A percentile compares a stretch with the other conserved stretches of the same genome.
Conservation (phyloP, 139 green algal species). For the Chlamydomonas asymmetrica region DNA sequence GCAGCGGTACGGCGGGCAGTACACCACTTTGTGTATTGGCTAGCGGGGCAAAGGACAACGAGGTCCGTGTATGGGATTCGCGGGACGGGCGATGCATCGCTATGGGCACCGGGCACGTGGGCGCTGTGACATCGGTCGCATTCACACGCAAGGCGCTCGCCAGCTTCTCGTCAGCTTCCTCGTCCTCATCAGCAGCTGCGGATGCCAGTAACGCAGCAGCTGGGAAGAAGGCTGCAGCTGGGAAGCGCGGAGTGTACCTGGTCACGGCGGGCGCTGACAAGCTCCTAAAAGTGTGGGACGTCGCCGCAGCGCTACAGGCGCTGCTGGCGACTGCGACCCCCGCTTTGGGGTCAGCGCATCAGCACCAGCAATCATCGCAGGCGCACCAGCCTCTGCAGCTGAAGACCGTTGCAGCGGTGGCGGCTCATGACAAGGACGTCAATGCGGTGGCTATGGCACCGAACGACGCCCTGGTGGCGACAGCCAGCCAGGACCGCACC, state of each 20-base stretch:
- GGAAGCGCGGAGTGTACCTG: too few relatives aligned
- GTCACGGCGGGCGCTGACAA: constrained; percentile 83
- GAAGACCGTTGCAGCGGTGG: constrained; percentile 64
- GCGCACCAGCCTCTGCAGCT: constrained; percentile 12
- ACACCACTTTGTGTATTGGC: constrained; percentile 23
- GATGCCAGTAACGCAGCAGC: too few relatives aligned
- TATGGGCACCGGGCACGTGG: constrained; percentile 80
- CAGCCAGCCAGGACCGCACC: constrained; percentile 84
- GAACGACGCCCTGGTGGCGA: constrained; percentile 74
- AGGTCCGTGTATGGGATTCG: constrained; percentile 79
- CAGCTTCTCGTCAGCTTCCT: too few relatives aligned
- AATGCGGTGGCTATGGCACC: constrained; percentile 89
- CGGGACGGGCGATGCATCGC: constrained; percentile 55
- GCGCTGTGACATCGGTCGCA: constrained; percentile 80
- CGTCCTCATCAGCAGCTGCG: too few relatives aligned
- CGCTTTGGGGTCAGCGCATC: neutral
- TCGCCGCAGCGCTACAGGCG: neutral
- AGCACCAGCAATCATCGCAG: neutral
- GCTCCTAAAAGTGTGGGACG: constrained; percentile 89
- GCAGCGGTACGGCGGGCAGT: neutral
- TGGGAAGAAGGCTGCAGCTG: too few relatives aligned
- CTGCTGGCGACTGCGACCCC: neutral
- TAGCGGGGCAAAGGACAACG: constrained; percentile 87
- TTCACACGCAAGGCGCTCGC: constrained; percentile 62
- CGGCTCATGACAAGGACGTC: constrained; percentile 97